Base-by-base conservation (phyloP, 768 basidiomycete genomes). In the Russula dissimulans region DNA sequence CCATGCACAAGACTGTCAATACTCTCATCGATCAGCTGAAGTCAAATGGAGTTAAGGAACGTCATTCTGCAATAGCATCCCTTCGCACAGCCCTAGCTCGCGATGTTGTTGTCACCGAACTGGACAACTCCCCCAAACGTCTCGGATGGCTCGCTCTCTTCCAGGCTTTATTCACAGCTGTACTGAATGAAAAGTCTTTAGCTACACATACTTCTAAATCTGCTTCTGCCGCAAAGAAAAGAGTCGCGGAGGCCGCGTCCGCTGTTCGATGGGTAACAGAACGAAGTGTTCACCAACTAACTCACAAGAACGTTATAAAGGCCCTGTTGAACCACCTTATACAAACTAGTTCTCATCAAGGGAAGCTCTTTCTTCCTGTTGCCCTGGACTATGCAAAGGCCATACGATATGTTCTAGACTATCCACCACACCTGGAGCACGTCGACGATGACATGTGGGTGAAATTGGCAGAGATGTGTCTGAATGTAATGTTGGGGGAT, bases 341-440 rank as follows among this genome's bases (percentile, higher is more conserved):
- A 12, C 79, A 82, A 60, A 79, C 78, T 51, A 77, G 93, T 53
- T 74, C 82, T 4, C 67, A 82, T 66, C 74, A 77, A 22, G 76
- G 78, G 41, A 69, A 76, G 39, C 73, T 97, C 14, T 77, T 86
- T 61, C 68, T 75, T 4, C 82, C 85, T 0, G 77, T 92, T 4
- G 84, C 89, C 11, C 72, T 90, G 63, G 84, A 95, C 70, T 95
- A 92, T 70, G 76, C 87, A 57, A 95, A 95, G 69, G 79, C 87
- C 0, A 75, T 97, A 51, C 81, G 81, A 57, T 76, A 74, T 59
- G 68, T 97, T 9, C 73, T 91, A 54, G 74, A 75, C 58, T 86
- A 83, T 71, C 69, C 74, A 3, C 86, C 91, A 3, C 94, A 97
- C 72, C 75, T 95, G 57, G 88, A 95, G 46, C 83, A 87, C 66